Percentiles rank a stretch among this genome's conserved stretches.
Conservation (phyloP, 192 early-diverging fungal genomes). For the Spinellus fusiger region DNA sequence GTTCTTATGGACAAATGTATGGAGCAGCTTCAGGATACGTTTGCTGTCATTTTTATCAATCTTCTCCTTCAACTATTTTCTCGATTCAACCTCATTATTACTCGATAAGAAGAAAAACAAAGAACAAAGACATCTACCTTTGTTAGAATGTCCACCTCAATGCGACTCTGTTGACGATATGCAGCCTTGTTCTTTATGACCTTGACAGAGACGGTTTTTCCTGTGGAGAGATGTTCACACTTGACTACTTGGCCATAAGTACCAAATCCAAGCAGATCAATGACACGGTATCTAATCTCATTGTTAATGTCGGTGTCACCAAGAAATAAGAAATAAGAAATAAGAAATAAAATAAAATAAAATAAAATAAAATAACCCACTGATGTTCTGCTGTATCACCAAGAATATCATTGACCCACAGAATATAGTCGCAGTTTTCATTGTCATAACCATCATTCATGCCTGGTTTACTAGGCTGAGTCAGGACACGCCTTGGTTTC, state of each 20-base stretch:
- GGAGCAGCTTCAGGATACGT: slow-evolving; percentile 81
- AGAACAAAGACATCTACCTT: slow-evolving; percentile 43
- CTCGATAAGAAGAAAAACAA: background rate
- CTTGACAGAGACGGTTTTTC: slow-evolving; percentile 88
- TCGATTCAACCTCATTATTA: background rate
- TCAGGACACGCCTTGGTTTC: slow-evolving; percentile 87
- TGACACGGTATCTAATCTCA: slow-evolving; percentile 68
- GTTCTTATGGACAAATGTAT: slow-evolving; percentile 87
- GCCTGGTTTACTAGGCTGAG: slow-evolving; percentile 86
- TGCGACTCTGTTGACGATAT: slow-evolving; percentile 92
- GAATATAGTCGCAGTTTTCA: slow-evolving; percentile 92
- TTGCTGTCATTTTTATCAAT: slow-evolving; percentile 81
- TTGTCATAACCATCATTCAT: slow-evolving; percentile 94
- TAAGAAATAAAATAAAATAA: background rate
- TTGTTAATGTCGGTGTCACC: background rate
- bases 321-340: background rate
- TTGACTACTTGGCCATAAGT: slow-evolving; percentile 99
- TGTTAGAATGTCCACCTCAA: slow-evolving; percentile 93
- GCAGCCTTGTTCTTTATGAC: slow-evolving; percentile 98
- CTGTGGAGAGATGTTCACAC: slow-evolving; percentile 85
- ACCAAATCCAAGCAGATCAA: slow-evolving; percentile 91
- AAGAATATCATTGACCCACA: slow-evolving; percentile 96
- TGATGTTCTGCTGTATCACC: slow-evolving; percentile 84
- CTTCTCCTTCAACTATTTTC: slow-evolving; percentile 70
- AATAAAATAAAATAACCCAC: slow-evolving; percentile 36